These are phyloP conservation scores for Backusella westeae DNA, from an alignment of 192 early-diverging fungal species.

Conservation along the genomic window DNA sequence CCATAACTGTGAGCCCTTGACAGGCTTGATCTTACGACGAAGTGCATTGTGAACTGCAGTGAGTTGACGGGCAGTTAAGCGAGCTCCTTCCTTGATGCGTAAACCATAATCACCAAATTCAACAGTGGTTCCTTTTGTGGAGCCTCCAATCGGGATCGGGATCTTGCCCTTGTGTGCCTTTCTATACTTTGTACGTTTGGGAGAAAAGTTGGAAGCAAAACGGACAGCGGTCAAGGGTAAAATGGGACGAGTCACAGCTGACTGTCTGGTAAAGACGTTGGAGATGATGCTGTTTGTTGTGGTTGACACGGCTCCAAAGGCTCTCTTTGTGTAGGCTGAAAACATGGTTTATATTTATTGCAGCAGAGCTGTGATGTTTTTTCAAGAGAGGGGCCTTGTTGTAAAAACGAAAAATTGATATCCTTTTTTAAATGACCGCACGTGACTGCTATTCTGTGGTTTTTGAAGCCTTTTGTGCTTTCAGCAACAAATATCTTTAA, in stretches of 20 bases:
- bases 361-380: not conserved
- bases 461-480: no score
- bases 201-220: conserved; percentile 67
- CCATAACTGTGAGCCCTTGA: conserved; percentile 86
- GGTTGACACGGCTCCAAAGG: not conserved
- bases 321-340: conserved; percentile 10
- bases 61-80: conserved; percentile 81
- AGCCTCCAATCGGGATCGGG: conserved; percentile 77
- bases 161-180: conserved; percentile 90
- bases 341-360: conserved; percentile 4
- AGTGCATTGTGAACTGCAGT: conserved; percentile 72
- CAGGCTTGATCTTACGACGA: conserved; percentile 76
- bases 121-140: conserved; percentile 84
- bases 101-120: conserved; percentile 92
- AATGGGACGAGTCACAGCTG: not conserved
- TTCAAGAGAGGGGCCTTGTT: not conserved
- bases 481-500: no score
- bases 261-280: not conserved
- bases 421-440: not conserved
- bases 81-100: conserved; percentile 79
- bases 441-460: not conserved
- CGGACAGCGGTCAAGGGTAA: conserved; percentile 39
- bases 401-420: not conserved
- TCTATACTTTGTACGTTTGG: conserved; percentile 70
- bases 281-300: not conserved